Evolutionary conservation across 1,284 basidiomycete species (phyloP).

Genomic region (Inonotus obliquus): DNA sequence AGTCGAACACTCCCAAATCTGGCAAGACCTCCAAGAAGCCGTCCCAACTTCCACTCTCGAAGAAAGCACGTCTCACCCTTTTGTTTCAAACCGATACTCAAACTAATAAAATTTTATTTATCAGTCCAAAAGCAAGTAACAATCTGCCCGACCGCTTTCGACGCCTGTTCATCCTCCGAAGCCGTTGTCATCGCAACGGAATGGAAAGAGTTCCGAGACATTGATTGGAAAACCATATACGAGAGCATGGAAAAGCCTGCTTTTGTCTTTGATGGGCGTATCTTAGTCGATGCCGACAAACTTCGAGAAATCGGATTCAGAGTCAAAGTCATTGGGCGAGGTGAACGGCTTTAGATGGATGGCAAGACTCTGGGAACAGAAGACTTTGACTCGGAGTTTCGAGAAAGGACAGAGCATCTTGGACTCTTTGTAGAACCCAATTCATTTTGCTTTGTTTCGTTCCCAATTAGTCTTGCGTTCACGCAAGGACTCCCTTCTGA

Average conservation of each 20-base stretch:
- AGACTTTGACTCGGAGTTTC: background rate
- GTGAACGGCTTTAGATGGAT: conserved; percentile 19
- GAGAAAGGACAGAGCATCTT: background rate
- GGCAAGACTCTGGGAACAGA: background rate
- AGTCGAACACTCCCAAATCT: conserved; percentile 68
- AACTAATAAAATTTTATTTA: background rate
- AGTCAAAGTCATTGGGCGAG: conserved; percentile 39
- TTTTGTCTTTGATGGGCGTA: conserved; percentile 90
- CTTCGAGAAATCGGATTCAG: conserved; percentile 90
- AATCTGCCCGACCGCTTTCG: conserved; percentile 72
- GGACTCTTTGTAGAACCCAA: background rate
- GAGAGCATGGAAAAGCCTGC: conserved; percentile 92
- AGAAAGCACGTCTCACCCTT: conserved; percentile 42
- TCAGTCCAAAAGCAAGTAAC: conserved; percentile 85
- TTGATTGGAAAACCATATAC: conserved; percentile 90
- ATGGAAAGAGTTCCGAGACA: conserved; percentile 92
- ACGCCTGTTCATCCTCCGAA: conserved; percentile 87
- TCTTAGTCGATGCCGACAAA: conserved; percentile 77
- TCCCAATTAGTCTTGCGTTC: too few relatives aligned
- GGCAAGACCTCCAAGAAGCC: conserved; percentile 69
- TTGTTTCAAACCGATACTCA: background rate
- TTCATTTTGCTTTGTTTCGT: background rate
- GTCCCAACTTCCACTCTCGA: conserved; percentile 48
- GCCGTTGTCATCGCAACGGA: conserved; percentile 92
- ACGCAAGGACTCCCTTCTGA: background rate